Base-by-base conservation (phyloP, 352 stramenopile species). In the Pythium sukuiense region DNA sequence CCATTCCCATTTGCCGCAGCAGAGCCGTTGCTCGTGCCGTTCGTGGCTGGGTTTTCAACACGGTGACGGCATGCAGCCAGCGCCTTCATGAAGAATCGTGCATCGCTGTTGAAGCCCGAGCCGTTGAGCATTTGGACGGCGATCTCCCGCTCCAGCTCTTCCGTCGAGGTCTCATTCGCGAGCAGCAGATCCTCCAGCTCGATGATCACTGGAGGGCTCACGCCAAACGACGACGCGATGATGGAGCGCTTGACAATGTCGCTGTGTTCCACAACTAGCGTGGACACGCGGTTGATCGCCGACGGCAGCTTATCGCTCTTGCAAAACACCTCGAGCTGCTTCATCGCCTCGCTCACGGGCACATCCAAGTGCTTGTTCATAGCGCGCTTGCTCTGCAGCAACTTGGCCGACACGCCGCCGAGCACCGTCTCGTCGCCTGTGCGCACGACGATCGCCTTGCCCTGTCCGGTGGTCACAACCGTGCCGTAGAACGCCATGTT, bases 401-500 rank as follows among this genome's bases (percentile, higher is more conserved):
- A 45, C 20, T 74, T 73, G 27, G 68, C 62, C 3, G 79, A 70
- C 55, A 87, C 80, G 26, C 64, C 63, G 2, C 79, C 79, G 1
- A 87, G 59, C 18, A 87, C 72, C 0, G 76, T 85, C 58, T 83
- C 70, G 39, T 78, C 64, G 7, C 79, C 74, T 1, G 70, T 87
- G 26, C 79, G 79, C 14, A 83, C 62, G 20, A 85, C 79, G 29
- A 87, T 80, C 13, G 76, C 79, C 52, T 83, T 84, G 59, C 74
- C 74, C 20, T 73, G 65, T 1, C 79, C 79, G 37, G 59, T 62
- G 0, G 69, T 76, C 39, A 87, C 62, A 1, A 71, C 74, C 9
- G 76, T 84, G 50, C 79, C 76, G 59, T 87, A 87, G 50, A 87
- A 77, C n/a, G 70, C 74, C 52, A 87, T 75, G 57, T 84, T 87